Evolutionary conservation across 1,284 basidiomycete genomes (phyloP).

Genomic region (Leccinum griseonigrum): DNA sequence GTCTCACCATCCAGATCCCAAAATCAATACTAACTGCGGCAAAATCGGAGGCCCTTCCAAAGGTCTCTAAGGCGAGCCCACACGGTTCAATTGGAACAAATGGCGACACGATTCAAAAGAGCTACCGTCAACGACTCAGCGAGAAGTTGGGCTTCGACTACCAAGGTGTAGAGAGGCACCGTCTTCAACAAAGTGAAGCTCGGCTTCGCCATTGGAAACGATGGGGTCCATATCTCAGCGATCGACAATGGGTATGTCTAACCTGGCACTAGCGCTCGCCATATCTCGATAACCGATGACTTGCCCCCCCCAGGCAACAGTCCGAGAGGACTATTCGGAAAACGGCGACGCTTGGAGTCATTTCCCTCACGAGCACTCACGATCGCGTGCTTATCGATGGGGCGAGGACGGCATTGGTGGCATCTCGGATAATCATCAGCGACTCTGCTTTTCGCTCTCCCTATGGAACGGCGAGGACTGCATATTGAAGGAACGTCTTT

Average conservation of each 20-base stretch:
- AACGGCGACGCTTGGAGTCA: slow-evolving; percentile 98
- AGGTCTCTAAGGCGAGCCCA: slow-evolving; percentile 42
- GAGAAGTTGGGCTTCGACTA: slow-evolving; percentile 58
- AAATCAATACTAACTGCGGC: slow-evolving; percentile 39
- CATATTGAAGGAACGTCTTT: slow-evolving; percentile 95
- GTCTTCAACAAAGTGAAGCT: slow-evolving; percentile 67
- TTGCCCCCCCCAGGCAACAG: slow-evolving; percentile 70
- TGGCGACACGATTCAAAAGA: slow-evolving; percentile 25
- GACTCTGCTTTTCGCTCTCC: slow-evolving; percentile 86
- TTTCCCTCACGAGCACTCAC: slow-evolving; percentile 94
- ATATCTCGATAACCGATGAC: slow-evolving; percentile 8
- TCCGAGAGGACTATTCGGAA: slow-evolving; percentile 95
- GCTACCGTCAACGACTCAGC: slow-evolving; percentile 61
- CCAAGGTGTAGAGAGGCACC: slow-evolving; percentile 64
- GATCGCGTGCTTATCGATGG: slow-evolving; percentile 96
- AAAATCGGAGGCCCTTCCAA: slow-evolving; percentile 39
- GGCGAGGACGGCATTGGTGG: slow-evolving; percentile 98
- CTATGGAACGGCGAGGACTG: slow-evolving; percentile 96
- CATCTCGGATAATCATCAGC: slow-evolving; percentile 94
- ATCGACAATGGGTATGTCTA: slow-evolving; percentile 89
- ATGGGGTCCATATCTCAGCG: slow-evolving; percentile 97
- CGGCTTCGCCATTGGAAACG: slow-evolving; percentile 90
- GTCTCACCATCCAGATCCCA: slow-evolving; percentile 81
- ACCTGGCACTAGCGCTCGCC: neutral
- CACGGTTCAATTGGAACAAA: slow-evolving; percentile 27